Conservation (phyloP, 805 yeast genomes). For the Scheffersomyces stipitis region DNA sequence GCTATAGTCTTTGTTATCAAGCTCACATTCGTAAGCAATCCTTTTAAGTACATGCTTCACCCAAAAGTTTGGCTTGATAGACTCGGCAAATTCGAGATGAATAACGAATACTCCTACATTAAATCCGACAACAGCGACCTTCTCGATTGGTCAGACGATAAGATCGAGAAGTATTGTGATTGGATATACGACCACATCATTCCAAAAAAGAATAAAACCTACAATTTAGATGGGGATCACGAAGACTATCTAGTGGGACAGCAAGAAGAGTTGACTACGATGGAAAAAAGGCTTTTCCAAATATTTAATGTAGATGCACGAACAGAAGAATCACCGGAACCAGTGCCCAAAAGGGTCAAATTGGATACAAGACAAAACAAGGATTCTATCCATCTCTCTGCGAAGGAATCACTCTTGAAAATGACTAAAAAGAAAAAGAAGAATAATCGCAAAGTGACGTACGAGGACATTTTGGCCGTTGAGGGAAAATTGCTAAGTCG, state of each 20-base stretch:
- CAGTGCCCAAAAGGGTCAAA: neutral
- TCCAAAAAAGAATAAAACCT: slow-evolving; percentile 16
- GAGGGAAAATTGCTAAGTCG: neutral
- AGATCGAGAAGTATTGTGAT: slow-evolving; percentile 47
- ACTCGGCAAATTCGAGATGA: slow-evolving; percentile 15
- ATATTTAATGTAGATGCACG: slow-evolving; percentile 27
- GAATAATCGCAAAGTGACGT: neutral
- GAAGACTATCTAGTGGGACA: slow-evolving; percentile 6
- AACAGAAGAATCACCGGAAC: neutral
- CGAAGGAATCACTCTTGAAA: neutral
- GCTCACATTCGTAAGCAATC: slow-evolving; percentile 25
- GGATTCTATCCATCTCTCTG: neutral
- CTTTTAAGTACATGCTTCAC: slow-evolving; percentile 9
- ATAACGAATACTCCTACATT: slow-evolving; percentile 13
- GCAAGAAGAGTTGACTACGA: slow-evolving; percentile 19
- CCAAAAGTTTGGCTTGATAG: slow-evolving; percentile 17
- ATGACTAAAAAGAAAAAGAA: neutral
- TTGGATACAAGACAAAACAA: neutral
- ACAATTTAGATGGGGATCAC: neutral
- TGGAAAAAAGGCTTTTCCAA: slow-evolving; percentile 31
- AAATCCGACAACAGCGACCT: slow-evolving; percentile 27
- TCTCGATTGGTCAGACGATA: slow-evolving; percentile 47
- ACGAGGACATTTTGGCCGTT: neutral
- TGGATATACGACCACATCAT: slow-evolving; percentile 46
- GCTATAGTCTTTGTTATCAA: slow-evolving; percentile 31